These are phyloP conservation scores for Dissophora ornata DNA, from an alignment of 192 early-diverging fungal species.

Conservation along the genomic window DNA sequence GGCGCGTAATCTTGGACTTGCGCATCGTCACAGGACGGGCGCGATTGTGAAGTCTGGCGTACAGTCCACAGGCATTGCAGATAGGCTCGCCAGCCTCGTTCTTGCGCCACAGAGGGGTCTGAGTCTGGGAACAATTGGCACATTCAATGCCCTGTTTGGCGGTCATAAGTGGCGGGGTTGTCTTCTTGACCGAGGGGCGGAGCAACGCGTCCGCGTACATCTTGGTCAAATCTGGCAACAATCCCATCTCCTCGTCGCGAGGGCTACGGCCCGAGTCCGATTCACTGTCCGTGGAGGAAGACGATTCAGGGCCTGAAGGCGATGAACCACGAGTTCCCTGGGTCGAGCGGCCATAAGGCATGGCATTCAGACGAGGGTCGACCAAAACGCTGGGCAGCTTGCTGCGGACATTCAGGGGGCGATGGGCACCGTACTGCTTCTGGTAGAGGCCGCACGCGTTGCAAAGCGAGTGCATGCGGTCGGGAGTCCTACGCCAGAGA, in stretches of 20 bases:
- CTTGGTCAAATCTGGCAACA: slow-evolving; percentile 49
- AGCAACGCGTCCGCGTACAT: slow-evolving; percentile 42
- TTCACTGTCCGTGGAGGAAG: slow-evolving; percentile 35
- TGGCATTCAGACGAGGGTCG: slow-evolving; percentile 17
- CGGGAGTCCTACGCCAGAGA: slow-evolving; percentile 82
- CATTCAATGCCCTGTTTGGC: slow-evolving; percentile 61
- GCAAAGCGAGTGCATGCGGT: slow-evolving; percentile 79
- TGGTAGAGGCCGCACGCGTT: slow-evolving; percentile 83
- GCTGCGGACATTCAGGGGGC: slow-evolving; percentile 66
- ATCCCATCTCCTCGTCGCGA: slow-evolving; percentile 3
- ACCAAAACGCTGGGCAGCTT: slow-evolving; percentile 52
- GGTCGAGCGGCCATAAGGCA: slow-evolving; percentile 39
- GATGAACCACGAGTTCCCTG: slow-evolving; percentile 17
- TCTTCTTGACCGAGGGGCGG: slow-evolving; percentile 31
- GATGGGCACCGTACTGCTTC: slow-evolving; percentile 69
- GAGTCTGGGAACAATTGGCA: slow-evolving; percentile 77
- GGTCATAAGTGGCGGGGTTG: slow-evolving; percentile 42
- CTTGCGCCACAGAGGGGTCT: slow-evolving; percentile 84
- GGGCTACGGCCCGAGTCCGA: slow-evolving; percentile 18
- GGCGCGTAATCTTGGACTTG: slow-evolving; percentile 70
- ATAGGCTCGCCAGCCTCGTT: slow-evolving; percentile 78
- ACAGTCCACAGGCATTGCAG: slow-evolving; percentile 88
- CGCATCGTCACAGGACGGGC: slow-evolving; percentile 88
- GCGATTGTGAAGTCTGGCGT: slow-evolving; percentile 92
- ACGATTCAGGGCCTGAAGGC: slow-evolving; percentile 14